phyloP scores from a whole-genome alignment of 1,139 yeast genomes.

The Protomyces gravidus region DNA sequence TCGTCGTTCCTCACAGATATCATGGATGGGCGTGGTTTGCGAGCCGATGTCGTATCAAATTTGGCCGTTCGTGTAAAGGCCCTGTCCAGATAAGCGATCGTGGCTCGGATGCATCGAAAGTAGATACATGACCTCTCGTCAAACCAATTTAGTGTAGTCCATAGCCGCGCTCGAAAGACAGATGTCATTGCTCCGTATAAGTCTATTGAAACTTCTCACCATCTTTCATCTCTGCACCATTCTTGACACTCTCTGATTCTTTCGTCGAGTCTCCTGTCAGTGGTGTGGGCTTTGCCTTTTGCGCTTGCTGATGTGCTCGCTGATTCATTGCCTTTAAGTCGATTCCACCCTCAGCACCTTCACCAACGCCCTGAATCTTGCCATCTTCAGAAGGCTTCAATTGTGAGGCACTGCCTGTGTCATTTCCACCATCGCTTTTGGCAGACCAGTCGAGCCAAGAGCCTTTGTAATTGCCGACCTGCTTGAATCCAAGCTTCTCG shows the following conservation, averaged over 20 bases:
- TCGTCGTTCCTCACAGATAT: too few relatives aligned
- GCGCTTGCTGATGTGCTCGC: constrained; percentile 12
- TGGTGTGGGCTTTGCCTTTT: background rate
- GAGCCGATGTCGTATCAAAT: too few relatives aligned
- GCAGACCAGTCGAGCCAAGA: constrained; percentile 75
- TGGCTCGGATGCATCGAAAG: too few relatives aligned
- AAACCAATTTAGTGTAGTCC: too few relatives aligned
- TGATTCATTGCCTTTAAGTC: constrained; percentile 24
- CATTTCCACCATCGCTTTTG: background rate
- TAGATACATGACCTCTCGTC: too few relatives aligned
- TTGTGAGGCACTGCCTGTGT: background rate
- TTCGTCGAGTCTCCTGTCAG: background rate
- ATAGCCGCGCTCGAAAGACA: too few relatives aligned
- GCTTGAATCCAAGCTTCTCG: constrained; percentile 76
- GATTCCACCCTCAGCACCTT: constrained; percentile 25
- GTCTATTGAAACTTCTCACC: constrained; percentile 19
- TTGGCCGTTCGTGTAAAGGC: too few relatives aligned
- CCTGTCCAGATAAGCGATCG: too few relatives aligned
- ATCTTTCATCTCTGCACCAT: constrained; percentile 16
- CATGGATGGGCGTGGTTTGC: too few relatives aligned
- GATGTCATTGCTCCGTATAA: too few relatives aligned
- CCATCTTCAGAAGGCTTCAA: background rate
- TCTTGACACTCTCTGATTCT: constrained; percentile 25
- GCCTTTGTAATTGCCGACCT: constrained; percentile 56
- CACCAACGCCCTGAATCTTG: constrained; percentile 10